Percentiles rank a stretch among this genome's conserved stretches.
Evolutionary conservation across 106 monocot species (phyloP).

Genomic region (Dactylorhiza incarnata): DNA sequence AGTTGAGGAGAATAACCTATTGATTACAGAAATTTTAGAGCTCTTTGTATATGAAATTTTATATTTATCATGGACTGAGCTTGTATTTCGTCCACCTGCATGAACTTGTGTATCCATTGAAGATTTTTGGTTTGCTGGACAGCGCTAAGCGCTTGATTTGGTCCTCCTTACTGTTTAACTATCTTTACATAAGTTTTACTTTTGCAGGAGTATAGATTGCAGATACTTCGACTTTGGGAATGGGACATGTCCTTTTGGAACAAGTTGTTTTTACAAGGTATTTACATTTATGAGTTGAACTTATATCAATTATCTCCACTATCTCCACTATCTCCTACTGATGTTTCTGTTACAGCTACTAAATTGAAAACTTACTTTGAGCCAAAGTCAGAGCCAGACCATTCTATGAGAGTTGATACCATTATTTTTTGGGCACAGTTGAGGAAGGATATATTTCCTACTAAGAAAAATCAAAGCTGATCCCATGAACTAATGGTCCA

Average conservation of each 20-base stretch:
- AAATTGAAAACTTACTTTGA: background rate
- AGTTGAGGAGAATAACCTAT: background rate
- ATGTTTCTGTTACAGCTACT: background rate
- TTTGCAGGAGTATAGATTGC: slow-evolving; percentile 90
- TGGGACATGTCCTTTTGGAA: slow-evolving; percentile 84
- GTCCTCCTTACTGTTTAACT: background rate
- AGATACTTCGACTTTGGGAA: slow-evolving; percentile 91
- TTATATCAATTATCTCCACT: background rate
- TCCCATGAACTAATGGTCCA: no score
- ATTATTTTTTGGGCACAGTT: no score
- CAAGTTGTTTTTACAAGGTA: slow-evolving; percentile 98
- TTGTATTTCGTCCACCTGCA: background rate
- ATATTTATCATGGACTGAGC: background rate
- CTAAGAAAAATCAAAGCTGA: no score
- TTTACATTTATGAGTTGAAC: background rate
- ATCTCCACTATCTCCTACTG: background rate
- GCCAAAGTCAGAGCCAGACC: background rate
- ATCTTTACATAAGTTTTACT: slow-evolving; percentile 1
- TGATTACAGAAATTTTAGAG: background rate
- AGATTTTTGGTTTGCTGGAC: background rate
- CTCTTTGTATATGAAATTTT: background rate
- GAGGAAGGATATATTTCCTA: no score
- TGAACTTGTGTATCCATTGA: background rate
- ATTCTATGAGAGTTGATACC: background rate
- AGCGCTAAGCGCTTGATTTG: background rate